A percentile compares a stretch with the other conserved stretches of the same genome.
Evolutionary conservation across 306 rosid genomes (phyloP).

Genomic region (Gillenia trifoliata): DNA sequence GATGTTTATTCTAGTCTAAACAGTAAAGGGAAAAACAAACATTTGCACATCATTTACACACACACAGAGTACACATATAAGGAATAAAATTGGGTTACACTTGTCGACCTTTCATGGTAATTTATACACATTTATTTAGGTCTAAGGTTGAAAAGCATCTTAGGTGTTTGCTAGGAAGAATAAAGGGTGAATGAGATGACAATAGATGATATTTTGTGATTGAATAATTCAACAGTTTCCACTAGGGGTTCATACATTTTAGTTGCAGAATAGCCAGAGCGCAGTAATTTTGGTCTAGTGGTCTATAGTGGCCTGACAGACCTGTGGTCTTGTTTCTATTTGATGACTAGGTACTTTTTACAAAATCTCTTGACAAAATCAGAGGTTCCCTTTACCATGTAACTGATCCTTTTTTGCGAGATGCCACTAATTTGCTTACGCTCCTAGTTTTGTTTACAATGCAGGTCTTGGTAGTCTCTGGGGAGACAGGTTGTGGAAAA

Average conservation of each 20-base stretch:
- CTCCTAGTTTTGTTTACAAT: constrained; percentile 22
- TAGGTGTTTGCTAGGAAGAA: too few relatives aligned
- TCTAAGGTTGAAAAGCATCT: too few relatives aligned
- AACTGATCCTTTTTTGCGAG: neutral
- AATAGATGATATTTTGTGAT: too few relatives aligned
- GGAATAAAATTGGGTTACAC: too few relatives aligned
- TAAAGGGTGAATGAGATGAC: too few relatives aligned
- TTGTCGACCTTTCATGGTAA: too few relatives aligned
- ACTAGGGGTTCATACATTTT: too few relatives aligned
- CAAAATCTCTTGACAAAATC: neutral
- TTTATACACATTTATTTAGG: too few relatives aligned
- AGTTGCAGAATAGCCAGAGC: too few relatives aligned
- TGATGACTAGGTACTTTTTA: neutral
- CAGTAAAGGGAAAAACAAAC: neutral
- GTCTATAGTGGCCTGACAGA: neutral
- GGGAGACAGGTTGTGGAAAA: constrained; percentile 98
- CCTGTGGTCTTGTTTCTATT: too few relatives aligned
- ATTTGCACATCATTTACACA: neutral
- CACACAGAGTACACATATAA: too few relatives aligned
- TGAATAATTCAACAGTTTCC: too few relatives aligned
- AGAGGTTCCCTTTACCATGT: neutral
- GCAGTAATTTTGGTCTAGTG: neutral
- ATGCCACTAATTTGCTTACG: neutral
- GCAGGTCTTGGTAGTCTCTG: constrained; percentile 95
- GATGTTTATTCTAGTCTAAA: neutral